Percentiles rank a stretch among this genome's conserved stretches.
phyloP scores from a whole-genome alignment of 495 filamentous ascomycete genomes.

The Penicillium cataractarum region DNA sequence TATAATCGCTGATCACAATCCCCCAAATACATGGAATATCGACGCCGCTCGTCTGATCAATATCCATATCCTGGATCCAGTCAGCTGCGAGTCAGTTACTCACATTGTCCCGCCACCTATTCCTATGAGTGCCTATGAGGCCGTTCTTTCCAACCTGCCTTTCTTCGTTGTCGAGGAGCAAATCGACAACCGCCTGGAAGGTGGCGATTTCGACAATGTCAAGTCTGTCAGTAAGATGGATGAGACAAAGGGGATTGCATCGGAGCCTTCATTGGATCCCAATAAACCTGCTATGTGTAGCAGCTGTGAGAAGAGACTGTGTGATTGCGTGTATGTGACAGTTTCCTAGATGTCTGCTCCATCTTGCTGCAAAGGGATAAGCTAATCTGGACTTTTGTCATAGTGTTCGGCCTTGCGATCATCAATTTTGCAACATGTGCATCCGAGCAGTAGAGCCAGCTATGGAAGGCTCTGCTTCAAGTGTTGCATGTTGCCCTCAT shows the following conservation, averaged over 20 bases:
- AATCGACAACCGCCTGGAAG: conserved; percentile 1
- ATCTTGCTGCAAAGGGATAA: background rate
- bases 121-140: background rate
- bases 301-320: conserved; percentile 1
- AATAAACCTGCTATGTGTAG: background rate
- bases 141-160: background rate
- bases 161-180: background rate
- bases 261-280: background rate
- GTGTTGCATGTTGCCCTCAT: background rate
- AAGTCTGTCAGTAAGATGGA: conserved; percentile 4
- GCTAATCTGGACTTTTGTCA: background rate
- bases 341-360: background rate
- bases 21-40: background rate
- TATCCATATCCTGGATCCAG: background rate
- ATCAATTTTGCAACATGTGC: conserved; percentile 1
- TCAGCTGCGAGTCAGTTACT: background rate
- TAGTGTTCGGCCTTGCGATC: background rate
- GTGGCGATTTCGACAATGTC: background rate
- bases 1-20: background rate
- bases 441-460: background rate
- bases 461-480: background rate
- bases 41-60: background rate
- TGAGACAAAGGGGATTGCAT: background rate
- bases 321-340: background rate
- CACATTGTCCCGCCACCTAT: background rate